Evolutionary conservation across 345 rosid species (phyloP).

Genomic region (Arabidopsis suecica): DNA sequence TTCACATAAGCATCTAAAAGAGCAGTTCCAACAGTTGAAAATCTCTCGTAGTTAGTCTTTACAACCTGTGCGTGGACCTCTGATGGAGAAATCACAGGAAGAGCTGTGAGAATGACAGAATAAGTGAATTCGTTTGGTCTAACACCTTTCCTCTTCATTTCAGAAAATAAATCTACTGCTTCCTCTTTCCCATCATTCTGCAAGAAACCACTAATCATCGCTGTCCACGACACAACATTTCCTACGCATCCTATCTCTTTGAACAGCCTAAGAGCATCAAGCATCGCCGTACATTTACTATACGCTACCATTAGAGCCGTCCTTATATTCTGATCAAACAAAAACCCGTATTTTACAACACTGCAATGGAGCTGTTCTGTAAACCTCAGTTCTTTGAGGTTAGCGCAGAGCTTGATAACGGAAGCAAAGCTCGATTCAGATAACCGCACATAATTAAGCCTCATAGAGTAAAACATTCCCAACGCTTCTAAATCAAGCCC

Average conservation of each 20-base stretch:
- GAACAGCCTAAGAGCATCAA: slow-evolving; percentile 61
- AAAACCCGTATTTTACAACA: slow-evolving; percentile 63
- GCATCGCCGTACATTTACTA: slow-evolving; percentile 62
- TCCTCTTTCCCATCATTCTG: slow-evolving; percentile 60
- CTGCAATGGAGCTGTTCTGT: slow-evolving; percentile 74
- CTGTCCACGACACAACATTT: slow-evolving; percentile 81
- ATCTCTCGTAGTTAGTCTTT: slow-evolving; percentile 64
- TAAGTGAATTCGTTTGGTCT: slow-evolving; percentile 81
- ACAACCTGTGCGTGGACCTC: slow-evolving; percentile 74
- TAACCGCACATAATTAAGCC: slow-evolving; percentile 55
- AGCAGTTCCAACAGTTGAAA: slow-evolving; percentile 76
- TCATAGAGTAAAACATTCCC: slow-evolving; percentile 61
- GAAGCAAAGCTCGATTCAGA: slow-evolving; percentile 61
- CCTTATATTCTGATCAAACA: slow-evolving; percentile 57
- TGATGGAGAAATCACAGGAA: slow-evolving; percentile 59
- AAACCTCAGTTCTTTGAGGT: slow-evolving; percentile 54
- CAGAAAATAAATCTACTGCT: slow-evolving; percentile 60
- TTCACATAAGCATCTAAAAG: slow-evolving; percentile 83
- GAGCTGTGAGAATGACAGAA: slow-evolving; percentile 74
- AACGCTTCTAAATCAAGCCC: slow-evolving; percentile 71
- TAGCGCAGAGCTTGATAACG: slow-evolving; percentile 70
- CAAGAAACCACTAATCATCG: slow-evolving; percentile 75
- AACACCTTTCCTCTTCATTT: slow-evolving; percentile 68
- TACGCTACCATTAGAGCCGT: slow-evolving; percentile 74
- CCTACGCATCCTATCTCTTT: slow-evolving; percentile 47